phyloP scores from a whole-genome alignment of 495 filamentous ascomycete species.

The Cercophora sp. region DNA sequence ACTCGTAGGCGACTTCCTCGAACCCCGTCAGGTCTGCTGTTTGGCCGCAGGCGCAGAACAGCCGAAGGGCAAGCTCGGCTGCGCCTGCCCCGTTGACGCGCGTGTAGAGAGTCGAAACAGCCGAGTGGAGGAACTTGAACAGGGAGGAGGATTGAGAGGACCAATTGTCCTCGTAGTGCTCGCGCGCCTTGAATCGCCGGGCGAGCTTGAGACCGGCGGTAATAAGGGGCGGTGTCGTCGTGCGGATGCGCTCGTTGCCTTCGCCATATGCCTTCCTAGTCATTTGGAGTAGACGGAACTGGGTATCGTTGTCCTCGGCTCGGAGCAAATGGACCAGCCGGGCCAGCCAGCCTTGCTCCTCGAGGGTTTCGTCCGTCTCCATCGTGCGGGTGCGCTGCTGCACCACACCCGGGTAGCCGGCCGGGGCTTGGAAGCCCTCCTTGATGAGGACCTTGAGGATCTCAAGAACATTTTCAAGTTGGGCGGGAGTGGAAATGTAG shows the following conservation, averaged over 20 bases:
- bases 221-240: conserved; percentile 87
- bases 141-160: conserved; percentile 81
- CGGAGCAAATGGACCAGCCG: conserved; percentile 85
- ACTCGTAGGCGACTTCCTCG: conserved; percentile 96
- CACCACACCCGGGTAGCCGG: conserved; percentile 77
- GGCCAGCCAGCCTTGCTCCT: conserved; percentile 96
- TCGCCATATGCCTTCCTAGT: conserved; percentile 84
- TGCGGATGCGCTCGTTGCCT: conserved; percentile 91
- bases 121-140: conserved; percentile 91
- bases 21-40: conserved; percentile 88
- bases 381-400: conserved; percentile 58
- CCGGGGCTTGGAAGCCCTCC: conserved; percentile 81
- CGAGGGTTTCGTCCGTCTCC: conserved; percentile 90
- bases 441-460: conserved; percentile 86
- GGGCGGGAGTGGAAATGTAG: conserved; percentile 64
- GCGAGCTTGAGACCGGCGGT: conserved; percentile 89
- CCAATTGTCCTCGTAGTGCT: conserved; percentile 96
- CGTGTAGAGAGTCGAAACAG: conserved; percentile 81
- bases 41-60: conserved; percentile 89
- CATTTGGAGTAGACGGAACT: conserved; percentile 89
- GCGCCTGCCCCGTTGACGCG: conserved; percentile 71
- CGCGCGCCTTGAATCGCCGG: conserved; percentile 80
- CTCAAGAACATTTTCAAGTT: conserved; percentile 86
- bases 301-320: conserved; percentile 80
- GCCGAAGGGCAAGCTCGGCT: conserved; percentile 79